Percentiles rank a stretch among this genome's conserved stretches.
phyloP scores from a whole-genome alignment of 768 basidiomycete species.

The Mrakia blollopis region DNA sequence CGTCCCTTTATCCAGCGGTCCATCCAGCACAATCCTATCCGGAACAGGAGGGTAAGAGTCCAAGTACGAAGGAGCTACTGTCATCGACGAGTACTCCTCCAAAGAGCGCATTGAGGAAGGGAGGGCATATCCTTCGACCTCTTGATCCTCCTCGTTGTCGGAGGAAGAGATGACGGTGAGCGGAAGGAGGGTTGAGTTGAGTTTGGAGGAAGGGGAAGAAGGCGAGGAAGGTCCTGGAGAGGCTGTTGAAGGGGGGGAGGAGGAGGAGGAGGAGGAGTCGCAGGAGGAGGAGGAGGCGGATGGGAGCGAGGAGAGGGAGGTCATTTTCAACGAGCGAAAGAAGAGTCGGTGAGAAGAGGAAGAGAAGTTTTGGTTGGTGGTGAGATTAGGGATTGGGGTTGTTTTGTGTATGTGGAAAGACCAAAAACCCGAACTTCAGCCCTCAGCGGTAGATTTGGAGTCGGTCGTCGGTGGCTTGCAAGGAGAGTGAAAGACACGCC shows the following conservation, averaged over 20 bases:
- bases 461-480: too few species aligned
- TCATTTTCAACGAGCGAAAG: too few species aligned
- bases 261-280: background rate
- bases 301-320: background rate
- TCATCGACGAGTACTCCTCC: background rate
- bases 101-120: constrained; percentile 7
- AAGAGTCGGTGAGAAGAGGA: too few species aligned
- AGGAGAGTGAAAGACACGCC: too few species aligned
- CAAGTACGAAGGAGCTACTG: background rate
- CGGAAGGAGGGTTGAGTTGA: background rate
- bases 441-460: too few species aligned
- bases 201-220: background rate
- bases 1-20: constrained; percentile 40
- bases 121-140: constrained; percentile 1
- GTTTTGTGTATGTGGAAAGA: too few species aligned
- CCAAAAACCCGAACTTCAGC: too few species aligned
- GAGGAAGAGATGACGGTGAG: background rate
- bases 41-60: constrained; percentile 35
- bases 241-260: background rate
- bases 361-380: too few species aligned
- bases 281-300: background rate
- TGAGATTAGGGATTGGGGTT: too few species aligned
- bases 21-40: background rate
- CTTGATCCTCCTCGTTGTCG: background rate
- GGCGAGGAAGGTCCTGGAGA: background rate